Base-by-base conservation (phyloP, 306 rosid species). In the Lablab purpureus region DNA sequence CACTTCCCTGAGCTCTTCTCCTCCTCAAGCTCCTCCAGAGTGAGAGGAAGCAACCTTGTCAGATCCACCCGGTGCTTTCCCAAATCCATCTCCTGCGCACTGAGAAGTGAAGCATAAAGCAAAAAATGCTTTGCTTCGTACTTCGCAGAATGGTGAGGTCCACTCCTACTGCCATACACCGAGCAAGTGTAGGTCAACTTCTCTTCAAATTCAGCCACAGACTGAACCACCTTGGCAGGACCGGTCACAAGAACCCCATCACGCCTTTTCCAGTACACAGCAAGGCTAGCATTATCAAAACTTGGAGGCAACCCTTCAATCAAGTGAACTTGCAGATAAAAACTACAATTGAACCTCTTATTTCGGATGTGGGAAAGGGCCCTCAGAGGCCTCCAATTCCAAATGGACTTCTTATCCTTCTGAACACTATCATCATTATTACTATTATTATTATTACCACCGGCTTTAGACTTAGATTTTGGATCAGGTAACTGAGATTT, bases 61-160 rank as follows among this genome's bases (percentile, higher is more conserved):
- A 94, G 92, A 58, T 94, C 97, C 41, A 91, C 75, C 76, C 94
- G 89, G 73, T 94, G 97, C 87, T 92, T 92, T 72, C 98, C 98
- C 94, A 92, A 83, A 90, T 94, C 97, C 65, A 88, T 82, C 40
- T 89, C 94, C 1, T 90, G 88, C 1, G 84, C 85, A 51, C 87
- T 86, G 54, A 81, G 79, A 71, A 89, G 80, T 2, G 93, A 92
- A 83, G 94, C 94, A 49, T 90, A 92, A 12, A 94, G 87, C 89
- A 90, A 84, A 74, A 90, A 92, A 67, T 90, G 97, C 84, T 94
- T 94, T 0, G 96, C 98, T 75, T 94, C 98, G 73, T 94, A 94
- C 85, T 94, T 94, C 0, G 97, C 98, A 10, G 96, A 94, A 85
- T 94, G 97, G 84, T 92, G 94, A 37, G 96, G 96, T 63, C 97